Percentiles rank a stretch among this genome's conserved stretches.
Conservation (phyloP, 352 stramenopile species). For the Elongisporangium prolatum region DNA sequence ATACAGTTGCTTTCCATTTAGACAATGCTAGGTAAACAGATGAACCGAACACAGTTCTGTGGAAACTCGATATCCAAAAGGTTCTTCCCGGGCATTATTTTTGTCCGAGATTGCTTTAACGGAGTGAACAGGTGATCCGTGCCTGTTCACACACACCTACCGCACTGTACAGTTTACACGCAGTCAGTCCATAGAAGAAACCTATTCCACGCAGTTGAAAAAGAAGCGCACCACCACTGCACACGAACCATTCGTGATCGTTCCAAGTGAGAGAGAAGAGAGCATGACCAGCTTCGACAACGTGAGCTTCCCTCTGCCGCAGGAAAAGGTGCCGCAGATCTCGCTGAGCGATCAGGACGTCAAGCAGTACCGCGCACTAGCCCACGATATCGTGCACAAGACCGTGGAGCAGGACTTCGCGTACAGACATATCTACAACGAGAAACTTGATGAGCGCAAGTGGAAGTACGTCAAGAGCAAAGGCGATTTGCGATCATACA, state of each 20-base stretch:
- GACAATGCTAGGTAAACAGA: neutral
- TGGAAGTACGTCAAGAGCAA: constrained; percentile 69
- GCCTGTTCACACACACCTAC: neutral
- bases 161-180: neutral
- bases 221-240: neutral
- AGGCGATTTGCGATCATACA: constrained; percentile 52
- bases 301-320: constrained; percentile 37
- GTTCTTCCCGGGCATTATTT: neutral
- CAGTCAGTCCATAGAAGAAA: neutral
- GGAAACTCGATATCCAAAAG: neutral
- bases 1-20: neutral
- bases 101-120: neutral
- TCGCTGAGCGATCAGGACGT: neutral
- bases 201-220: neutral
- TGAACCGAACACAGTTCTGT: neutral
- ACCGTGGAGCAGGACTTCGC: constrained; percentile 5
- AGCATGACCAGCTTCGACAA: constrained; percentile 46
- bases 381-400: constrained; percentile 34
- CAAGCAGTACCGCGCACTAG: constrained; percentile 7
- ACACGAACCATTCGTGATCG: neutral
- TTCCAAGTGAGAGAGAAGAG: neutral
- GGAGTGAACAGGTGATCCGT: neutral
- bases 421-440: constrained; percentile 11
- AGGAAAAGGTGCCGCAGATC: constrained; percentile 26
- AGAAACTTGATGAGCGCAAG: constrained; percentile 32